Conservation (phyloP, 2,329 filamentous ascomycete species). For the Diaporthe batatas region DNA sequence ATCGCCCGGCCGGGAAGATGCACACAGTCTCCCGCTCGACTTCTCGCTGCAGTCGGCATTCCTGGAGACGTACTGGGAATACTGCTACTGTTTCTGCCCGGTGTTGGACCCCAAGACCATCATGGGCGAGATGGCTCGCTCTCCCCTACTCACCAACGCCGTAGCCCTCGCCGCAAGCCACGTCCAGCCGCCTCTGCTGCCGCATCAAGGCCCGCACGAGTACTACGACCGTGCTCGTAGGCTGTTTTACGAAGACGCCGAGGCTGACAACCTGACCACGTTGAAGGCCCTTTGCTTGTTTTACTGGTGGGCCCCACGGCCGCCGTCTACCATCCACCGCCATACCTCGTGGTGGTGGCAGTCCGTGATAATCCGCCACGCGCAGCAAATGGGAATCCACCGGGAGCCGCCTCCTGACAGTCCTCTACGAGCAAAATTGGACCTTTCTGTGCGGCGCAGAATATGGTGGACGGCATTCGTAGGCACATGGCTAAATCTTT, state of each 20-base stretch:
- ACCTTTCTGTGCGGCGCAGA: conserved; percentile 51
- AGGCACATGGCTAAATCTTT: no score
- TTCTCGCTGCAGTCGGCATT: conserved; percentile 45
- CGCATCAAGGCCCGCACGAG: conserved; percentile 53
- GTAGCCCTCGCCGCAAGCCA: conserved; percentile 57
- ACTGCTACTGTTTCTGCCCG: conserved; percentile 59
- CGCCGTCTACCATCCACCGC: conserved; percentile 54
- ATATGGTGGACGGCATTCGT: conserved; percentile 59
- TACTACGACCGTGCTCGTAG: conserved; percentile 57
- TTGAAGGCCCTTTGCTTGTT: conserved; percentile 56
- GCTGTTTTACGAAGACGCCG: conserved; percentile 58
- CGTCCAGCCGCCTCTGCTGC: conserved; percentile 57
- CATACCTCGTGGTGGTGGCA: conserved; percentile 62
- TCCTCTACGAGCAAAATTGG: conserved; percentile 41
- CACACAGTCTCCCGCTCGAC: conserved; percentile 34
- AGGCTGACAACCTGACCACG: conserved; percentile 53
- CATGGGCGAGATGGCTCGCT: conserved; percentile 49
- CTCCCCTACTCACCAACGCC: conserved; percentile 53
- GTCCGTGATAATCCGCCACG: conserved; percentile 57
- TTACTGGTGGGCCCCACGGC: conserved; percentile 60
- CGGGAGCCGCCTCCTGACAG: conserved; percentile 51
- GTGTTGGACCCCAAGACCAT: conserved; percentile 53
- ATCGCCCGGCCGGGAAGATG: no score
- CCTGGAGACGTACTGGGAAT: conserved; percentile 58
- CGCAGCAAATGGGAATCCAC: conserved; percentile 59